These are phyloP conservation scores for Verticillium isaacii DNA, from an alignment of 2,329 filamentous ascomycete genomes.

Conservation along the genomic window DNA sequence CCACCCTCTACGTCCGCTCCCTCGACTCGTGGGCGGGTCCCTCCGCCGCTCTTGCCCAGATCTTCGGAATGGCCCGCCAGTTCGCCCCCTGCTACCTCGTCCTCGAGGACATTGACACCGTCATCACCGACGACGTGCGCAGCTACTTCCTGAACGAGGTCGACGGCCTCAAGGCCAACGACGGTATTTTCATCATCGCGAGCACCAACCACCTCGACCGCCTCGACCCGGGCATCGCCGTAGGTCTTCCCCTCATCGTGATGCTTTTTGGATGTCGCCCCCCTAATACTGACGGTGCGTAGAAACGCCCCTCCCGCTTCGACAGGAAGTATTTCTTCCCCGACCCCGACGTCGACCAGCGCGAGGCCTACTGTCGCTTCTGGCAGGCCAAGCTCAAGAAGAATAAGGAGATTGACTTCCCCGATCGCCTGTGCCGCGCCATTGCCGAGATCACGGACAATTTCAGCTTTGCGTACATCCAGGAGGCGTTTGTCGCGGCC, in stretches of 20 bases:
- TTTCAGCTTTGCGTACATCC: constrained; percentile 68
- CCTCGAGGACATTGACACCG: constrained; percentile 67
- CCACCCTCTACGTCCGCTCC: constrained; percentile 58
- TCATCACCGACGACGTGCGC: constrained; percentile 55
- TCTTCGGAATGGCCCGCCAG: constrained; percentile 56
- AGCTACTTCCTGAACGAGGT: constrained; percentile 71
- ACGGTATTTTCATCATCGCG: constrained; percentile 66
- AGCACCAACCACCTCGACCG: constrained; percentile 63
- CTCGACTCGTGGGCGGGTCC: constrained; percentile 46
- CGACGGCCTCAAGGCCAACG: constrained; percentile 64
- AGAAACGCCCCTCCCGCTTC: constrained; percentile 62
- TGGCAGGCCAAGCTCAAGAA: constrained; percentile 54
- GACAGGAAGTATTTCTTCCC: constrained; percentile 64
- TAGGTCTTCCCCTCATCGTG: constrained; percentile 19
- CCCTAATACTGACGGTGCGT: constrained; percentile 11
- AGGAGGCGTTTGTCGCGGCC: constrained; percentile 63
- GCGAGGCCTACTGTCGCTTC: constrained; percentile 55
- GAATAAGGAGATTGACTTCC: constrained; percentile 57
- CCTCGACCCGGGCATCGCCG: constrained; percentile 60
- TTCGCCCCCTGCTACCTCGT: constrained; percentile 65
- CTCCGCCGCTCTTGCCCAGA: constrained; percentile 45
- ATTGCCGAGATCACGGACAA: constrained; percentile 57
- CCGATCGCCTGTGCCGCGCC: constrained; percentile 49
- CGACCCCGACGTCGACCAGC: constrained; percentile 48
- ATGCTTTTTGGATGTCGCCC: background rate